Percentiles rank a stretch among this genome's conserved stretches.
Conservation (phyloP, 768 basidiomycete genomes). For the Tricholoma matsutake region DNA sequence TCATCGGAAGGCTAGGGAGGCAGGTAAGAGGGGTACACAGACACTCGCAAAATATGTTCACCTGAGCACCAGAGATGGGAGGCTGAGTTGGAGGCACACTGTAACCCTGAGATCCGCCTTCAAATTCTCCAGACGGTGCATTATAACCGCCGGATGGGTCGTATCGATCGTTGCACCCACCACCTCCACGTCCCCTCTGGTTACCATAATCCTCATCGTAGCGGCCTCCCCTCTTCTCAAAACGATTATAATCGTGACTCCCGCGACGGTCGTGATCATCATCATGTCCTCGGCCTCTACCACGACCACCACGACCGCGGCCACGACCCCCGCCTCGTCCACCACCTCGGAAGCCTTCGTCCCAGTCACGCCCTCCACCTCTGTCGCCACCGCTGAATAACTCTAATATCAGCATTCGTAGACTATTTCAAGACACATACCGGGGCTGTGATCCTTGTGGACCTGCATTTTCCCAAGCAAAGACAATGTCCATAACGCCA, state of each 20-base stretch:
- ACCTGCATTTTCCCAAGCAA: constrained; percentile 74
- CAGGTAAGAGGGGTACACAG: background rate
- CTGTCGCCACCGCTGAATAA: constrained; percentile 30
- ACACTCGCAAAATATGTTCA: background rate
- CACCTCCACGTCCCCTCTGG: constrained; percentile 27
- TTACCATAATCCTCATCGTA: constrained; percentile 40
- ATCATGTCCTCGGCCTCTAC: constrained; percentile 39
- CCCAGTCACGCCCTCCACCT: constrained; percentile 28
- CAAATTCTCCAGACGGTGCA: constrained; percentile 26
- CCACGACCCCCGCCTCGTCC: constrained; percentile 39
- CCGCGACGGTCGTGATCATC: constrained; percentile 50
- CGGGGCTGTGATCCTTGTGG: constrained; percentile 25
- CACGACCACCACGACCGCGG: constrained; percentile 38
- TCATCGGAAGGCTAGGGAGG: constrained; percentile 56
- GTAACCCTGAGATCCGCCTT: constrained; percentile 22
- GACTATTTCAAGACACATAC: constrained; percentile 8
- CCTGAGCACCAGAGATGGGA: constrained; percentile 20
- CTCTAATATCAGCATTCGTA: background rate
- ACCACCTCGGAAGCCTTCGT: constrained; percentile 35
- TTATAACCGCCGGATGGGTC: constrained; percentile 38
- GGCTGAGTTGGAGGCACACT: constrained; percentile 29
- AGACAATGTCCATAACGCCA: constrained; percentile 84
- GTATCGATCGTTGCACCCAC: constrained; percentile 45
- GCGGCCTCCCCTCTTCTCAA: constrained; percentile 37
- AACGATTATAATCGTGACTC: constrained; percentile 42